phyloP scores from a whole-genome alignment of 176 grass and related monocot species.

The Musa beccarii region DNA sequence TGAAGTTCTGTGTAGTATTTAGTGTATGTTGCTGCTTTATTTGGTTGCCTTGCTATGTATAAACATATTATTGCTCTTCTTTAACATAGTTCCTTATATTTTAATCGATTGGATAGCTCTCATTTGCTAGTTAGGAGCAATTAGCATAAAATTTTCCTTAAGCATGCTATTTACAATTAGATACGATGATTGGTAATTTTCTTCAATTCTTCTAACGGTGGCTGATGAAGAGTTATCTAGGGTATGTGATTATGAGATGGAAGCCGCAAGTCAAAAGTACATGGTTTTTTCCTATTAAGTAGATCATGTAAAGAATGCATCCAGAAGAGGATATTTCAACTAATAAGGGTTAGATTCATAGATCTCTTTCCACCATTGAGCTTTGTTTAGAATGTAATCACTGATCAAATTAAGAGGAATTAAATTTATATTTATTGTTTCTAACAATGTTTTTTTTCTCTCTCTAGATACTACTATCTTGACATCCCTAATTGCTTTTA shows the following conservation, averaged over 20 bases:
- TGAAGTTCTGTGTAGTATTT: background rate
- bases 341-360: too few species aligned
- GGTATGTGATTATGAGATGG: constrained; percentile 90
- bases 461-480: too few species aligned
- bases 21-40: background rate
- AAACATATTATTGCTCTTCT: too few species aligned
- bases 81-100: background rate
- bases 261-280: constrained; percentile 84
- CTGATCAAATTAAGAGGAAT: too few species aligned
- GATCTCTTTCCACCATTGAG: too few species aligned
- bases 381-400: too few species aligned
- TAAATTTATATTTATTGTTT: too few species aligned
- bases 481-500: too few species aligned
- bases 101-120: background rate
- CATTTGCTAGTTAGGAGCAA: background rate
- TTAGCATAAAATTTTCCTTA: background rate
- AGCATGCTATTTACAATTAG: background rate
- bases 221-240: constrained; percentile 80
- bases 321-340: too few species aligned
- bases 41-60: background rate
- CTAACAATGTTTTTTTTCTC: too few species aligned
- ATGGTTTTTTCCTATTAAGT: too few species aligned
- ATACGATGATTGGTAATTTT: background rate
- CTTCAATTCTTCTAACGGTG: constrained; percentile 41
- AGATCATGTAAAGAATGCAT: too few species aligned